Evolutionary conservation across 257 asterid genomes (phyloP).

Genomic region (Plectranthus barbatus): DNA sequence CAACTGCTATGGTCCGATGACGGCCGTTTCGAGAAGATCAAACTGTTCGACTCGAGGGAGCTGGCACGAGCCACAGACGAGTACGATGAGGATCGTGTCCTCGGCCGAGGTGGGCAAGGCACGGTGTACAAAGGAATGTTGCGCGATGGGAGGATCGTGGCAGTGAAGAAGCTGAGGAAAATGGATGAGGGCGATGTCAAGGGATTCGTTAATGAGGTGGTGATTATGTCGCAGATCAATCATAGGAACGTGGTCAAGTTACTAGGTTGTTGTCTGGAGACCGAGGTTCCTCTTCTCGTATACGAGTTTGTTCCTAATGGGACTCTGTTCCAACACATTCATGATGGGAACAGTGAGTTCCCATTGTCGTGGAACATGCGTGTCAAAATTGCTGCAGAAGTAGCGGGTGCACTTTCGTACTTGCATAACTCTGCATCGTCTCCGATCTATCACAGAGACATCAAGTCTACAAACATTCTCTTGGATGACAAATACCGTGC

Average conservation of each 20-base stretch:
- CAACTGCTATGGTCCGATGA: neutral
- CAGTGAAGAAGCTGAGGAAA: constrained; percentile 22
- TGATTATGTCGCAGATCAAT: constrained; percentile 21
- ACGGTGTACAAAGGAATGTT: constrained; percentile 18
- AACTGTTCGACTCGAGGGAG: neutral
- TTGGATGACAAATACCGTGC: constrained; percentile 8
- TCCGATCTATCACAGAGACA: constrained; percentile 5
- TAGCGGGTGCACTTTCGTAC: constrained; percentile 6
- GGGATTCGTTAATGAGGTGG: constrained; percentile 22
- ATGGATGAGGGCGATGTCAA: constrained; percentile 11
- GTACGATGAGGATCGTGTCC: constrained; percentile 6
- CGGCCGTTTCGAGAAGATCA: neutral
- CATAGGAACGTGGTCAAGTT: constrained; percentile 24
- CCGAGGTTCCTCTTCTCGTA: constrained; percentile 18
- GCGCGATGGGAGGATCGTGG: constrained; percentile 14
- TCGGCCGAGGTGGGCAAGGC: constrained; percentile 11
- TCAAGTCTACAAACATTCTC: constrained; percentile 20
- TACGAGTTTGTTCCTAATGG: constrained; percentile 8
- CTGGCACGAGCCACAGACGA: neutral
- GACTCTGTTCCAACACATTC: constrained; percentile 7
- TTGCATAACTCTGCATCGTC: neutral
- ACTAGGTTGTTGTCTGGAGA: constrained; percentile 20
- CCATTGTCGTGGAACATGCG: constrained; percentile 13
- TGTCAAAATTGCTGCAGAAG: neutral
- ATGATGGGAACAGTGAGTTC: neutral